Evolutionary conservation across 805 yeast species (phyloP), one percentile per base, ranked within the genome.

Genomic region (Myxozyma vanderwaltii): DNA sequence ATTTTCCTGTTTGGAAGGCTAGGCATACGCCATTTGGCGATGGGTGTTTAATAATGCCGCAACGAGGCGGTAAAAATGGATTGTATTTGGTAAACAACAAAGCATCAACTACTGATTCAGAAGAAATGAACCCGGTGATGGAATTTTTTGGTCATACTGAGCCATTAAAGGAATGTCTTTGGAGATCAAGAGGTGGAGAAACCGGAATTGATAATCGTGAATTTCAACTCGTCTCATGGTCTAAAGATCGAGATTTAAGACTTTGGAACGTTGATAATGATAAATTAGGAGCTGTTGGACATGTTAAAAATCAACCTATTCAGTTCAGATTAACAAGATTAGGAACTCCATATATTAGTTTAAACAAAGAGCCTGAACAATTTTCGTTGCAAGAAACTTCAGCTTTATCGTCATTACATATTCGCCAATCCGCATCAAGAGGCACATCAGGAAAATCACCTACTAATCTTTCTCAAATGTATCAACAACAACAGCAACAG

Each of bases 211-310:
- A 85, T 65, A 90, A 89, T 74, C 77, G 92, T 55, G 96, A 91
- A 59, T 94, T 83, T 69, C 98, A 94, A 71, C 72, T 94, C 51
- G 92, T 94, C 1, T 89, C 98, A 0, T 92, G 98, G 97, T 86
- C 96, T 0, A 85, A 88, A 52, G 98, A 94, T 70, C 82, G 85
- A 65, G 96, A 89, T 69, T 75, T 94, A 59, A 78, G 91, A 61
- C 74, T 91, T 49, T 92, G 97, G 97, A 87, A 90, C 0, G 72
- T 84, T 17, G 70, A 77, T 15, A 81, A 81, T 2, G 76, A 76
- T 5, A 70, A 81, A 17, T 80, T 85, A 63, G 78, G 76, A 6
- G 43, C 66, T 54, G 58, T 66, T 19, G 62, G 67, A 53, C 82
- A 76, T 67, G 72, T 71, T 2, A 72, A 78, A 58, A 75, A 75